phyloP scores from a whole-genome alignment of 305 asterid species.

The Petunia hybrid region DNA sequence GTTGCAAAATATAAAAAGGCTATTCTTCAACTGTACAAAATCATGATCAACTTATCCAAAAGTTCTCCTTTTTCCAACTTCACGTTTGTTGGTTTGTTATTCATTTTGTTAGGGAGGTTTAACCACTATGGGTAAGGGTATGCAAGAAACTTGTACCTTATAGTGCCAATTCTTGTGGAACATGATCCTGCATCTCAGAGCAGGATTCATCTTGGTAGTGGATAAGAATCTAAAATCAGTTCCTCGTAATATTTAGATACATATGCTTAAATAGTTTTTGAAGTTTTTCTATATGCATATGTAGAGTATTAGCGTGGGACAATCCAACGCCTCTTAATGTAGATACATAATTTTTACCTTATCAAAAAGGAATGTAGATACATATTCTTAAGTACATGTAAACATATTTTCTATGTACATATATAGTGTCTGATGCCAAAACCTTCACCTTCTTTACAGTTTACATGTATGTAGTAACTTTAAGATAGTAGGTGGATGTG shows the following conservation, averaged over 20 bases:
- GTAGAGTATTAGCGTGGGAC: constrained; percentile 8
- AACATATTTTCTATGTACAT: not conserved
- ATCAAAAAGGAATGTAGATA: no score
- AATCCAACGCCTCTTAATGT: not conserved
- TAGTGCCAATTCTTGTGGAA: not conserved
- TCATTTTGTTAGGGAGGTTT: not conserved
- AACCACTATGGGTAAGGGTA: not conserved
- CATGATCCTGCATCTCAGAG: constrained; percentile 21
- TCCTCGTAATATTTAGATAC: not conserved
- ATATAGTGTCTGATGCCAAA: not conserved
- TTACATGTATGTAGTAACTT: constrained; percentile 12
- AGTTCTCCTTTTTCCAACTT: no score
- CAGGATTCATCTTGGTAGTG: not conserved
- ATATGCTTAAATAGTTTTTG: not conserved
- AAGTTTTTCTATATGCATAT: not conserved
- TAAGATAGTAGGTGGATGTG: constrained; percentile 11
- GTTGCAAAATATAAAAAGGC: no score
- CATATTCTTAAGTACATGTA: not conserved
- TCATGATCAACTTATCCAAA: no score
- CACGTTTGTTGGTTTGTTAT: not conserved
- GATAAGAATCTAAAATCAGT: not conserved
- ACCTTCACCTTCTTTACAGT: constrained; percentile 9
- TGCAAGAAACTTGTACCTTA: not conserved
- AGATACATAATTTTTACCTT: not conserved
- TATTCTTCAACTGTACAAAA: no score